Conservation (phyloP, 1,139 yeast genomes). For the Suhomyces taliae region DNA sequence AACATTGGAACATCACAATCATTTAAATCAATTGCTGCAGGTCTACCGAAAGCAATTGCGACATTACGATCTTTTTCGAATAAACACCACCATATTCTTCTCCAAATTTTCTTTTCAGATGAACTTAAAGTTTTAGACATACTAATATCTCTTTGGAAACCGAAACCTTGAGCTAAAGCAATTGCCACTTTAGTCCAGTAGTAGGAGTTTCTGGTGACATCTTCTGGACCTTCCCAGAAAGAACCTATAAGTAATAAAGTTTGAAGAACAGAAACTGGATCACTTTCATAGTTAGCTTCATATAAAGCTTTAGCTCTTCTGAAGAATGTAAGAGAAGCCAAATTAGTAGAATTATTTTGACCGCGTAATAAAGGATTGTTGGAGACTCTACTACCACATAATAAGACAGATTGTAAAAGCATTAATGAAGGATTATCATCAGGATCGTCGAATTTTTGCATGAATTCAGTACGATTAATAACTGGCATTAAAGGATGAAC, state of each 20-base stretch:
- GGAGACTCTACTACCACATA: slow-evolving; percentile 69
- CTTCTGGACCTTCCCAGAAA: slow-evolving; percentile 81
- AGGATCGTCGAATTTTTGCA: slow-evolving; percentile 57
- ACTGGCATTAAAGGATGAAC: slow-evolving; percentile 74
- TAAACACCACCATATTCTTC: slow-evolving; percentile 79
- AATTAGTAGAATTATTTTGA: slow-evolving; percentile 53
- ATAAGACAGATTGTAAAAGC: slow-evolving; percentile 65
- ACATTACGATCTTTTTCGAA: slow-evolving; percentile 71
- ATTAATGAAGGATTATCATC: slow-evolving; percentile 66
- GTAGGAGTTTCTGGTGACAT: slow-evolving; percentile 68
- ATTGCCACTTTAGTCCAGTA: slow-evolving; percentile 79
- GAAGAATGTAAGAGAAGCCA: slow-evolving; percentile 66
- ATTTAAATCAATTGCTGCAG: slow-evolving; percentile 64
- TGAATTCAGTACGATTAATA: slow-evolving; percentile 63
- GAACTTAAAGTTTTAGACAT: slow-evolving; percentile 30
- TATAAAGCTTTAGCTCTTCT: slow-evolving; percentile 76
- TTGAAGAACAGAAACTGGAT: slow-evolving; percentile 65
- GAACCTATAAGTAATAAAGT: slow-evolving; percentile 65
- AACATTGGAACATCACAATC: slow-evolving; percentile 82
- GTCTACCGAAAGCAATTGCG: slow-evolving; percentile 79
- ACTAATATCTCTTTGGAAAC: slow-evolving; percentile 61
- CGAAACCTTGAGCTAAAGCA: slow-evolving; percentile 76
- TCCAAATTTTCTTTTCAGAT: slow-evolving; percentile 58
- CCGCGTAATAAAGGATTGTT: slow-evolving; percentile 58
- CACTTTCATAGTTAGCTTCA: slow-evolving; percentile 72